A percentile compares a stretch with the other conserved stretches of the same genome.
These are phyloP conservation scores for Phytophthora pistaciae DNA, from an alignment of 352 stramenopile genomes.

Conservation along the genomic window DNA sequence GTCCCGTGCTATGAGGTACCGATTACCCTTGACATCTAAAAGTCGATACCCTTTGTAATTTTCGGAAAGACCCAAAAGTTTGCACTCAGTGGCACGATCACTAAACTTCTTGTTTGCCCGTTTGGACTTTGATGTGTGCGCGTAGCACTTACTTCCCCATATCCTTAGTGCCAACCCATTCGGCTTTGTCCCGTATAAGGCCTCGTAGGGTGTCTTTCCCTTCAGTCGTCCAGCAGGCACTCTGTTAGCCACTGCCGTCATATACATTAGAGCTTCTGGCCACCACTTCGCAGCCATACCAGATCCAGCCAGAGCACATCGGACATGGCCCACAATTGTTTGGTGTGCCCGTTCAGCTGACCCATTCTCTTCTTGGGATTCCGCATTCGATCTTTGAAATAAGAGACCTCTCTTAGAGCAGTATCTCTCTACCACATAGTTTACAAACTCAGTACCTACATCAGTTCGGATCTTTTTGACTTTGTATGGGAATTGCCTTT, in stretches of 20 bases:
- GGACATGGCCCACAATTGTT: conserved; percentile 10
- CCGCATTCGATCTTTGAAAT: conserved; percentile 12
- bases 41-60: background rate
- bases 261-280: conserved; percentile 9
- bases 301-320: conserved; percentile 3
- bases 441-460: conserved; percentile 15
- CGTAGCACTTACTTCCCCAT: background rate
- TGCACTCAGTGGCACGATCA: background rate
- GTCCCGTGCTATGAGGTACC: conserved; percentile 3
- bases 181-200: conserved; percentile 9
- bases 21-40: conserved; percentile 12
- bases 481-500: conserved; percentile 1
- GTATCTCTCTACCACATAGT: background rate
- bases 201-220: conserved; percentile 5
- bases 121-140: background rate
- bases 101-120: background rate
- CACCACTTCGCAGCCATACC: conserved; percentile 14
- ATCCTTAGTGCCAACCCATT: background rate
- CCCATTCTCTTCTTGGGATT: background rate
- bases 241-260: conserved; percentile 10
- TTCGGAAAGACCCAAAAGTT: background rate
- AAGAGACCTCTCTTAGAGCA: background rate
- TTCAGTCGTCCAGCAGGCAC: conserved; percentile 12
- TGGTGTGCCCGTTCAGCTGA: conserved; percentile 12
- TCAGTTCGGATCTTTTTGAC: conserved; percentile 4